Evolutionary conservation across 179 eudicot genomes (phyloP).

Genomic region (Vitellaria paradoxa): DNA sequence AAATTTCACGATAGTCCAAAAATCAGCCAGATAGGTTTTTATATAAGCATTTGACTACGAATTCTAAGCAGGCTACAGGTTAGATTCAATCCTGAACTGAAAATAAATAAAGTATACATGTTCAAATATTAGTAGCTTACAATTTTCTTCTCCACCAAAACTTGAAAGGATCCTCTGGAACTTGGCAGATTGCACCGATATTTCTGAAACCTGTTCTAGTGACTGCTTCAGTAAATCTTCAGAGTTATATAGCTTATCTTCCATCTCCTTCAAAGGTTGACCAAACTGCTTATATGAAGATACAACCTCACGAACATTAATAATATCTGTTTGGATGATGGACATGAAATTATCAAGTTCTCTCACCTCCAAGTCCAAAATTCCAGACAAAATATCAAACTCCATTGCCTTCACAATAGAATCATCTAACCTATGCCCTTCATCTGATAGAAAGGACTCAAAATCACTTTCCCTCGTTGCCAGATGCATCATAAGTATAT

Average conservation of each 20-base stretch:
- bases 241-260: conserved; percentile 58
- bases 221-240: conserved; percentile 68
- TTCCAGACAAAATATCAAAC: conserved; percentile 65
- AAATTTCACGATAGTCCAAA: not conserved
- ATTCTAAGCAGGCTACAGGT: not conserved
- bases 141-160: conserved; percentile 38
- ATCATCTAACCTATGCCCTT: conserved; percentile 34
- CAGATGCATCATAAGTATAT: conserved; percentile 74
- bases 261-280: conserved; percentile 33
- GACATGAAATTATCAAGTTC: conserved; percentile 48
- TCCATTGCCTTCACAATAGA: conserved; percentile 56
- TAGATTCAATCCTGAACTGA: not conserved
- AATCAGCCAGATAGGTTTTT: not conserved
- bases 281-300: conserved; percentile 43
- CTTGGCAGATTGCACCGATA: conserved; percentile 59
- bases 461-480: conserved; percentile 72
- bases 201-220: conserved; percentile 62
- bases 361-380: conserved; percentile 67
- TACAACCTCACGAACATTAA: conserved; percentile 35
- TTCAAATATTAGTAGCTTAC: conserved; percentile 32
- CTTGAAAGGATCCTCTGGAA: conserved; percentile 53
- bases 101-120: conserved; percentile 3
- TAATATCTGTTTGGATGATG: conserved; percentile 45
- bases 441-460: conserved; percentile 55
- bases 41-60: not conserved